These are phyloP conservation scores for Boechera stricta DNA, from an alignment of 345 rosid genomes.

Conservation along the genomic window DNA sequence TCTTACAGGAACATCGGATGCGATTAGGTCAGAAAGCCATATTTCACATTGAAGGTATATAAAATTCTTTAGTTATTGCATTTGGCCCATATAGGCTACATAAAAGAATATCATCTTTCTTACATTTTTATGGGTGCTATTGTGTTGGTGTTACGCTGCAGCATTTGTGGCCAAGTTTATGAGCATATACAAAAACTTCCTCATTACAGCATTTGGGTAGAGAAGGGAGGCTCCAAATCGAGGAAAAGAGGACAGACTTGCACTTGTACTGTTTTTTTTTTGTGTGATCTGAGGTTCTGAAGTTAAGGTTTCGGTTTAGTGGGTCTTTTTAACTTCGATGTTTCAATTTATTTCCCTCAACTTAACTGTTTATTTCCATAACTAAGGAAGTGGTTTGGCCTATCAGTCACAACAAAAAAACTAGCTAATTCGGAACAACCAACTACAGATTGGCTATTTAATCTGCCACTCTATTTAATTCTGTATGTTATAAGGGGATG, in stretches of 20 bases:
- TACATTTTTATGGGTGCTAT: not conserved
- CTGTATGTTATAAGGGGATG: too few species aligned
- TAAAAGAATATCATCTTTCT: not conserved
- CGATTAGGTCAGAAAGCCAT: constrained; percentile 87
- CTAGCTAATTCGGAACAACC: too few species aligned
- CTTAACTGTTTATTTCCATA: not conserved
- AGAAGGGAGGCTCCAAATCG: constrained; percentile 16
- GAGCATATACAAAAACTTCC: constrained; percentile 90
- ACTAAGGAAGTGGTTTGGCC: not conserved
- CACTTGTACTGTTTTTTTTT: not conserved
- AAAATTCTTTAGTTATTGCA: constrained; percentile 1
- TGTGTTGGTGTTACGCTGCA: constrained; percentile 45
- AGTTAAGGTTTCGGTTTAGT: constrained; percentile 21
- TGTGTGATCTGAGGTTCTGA: not conserved
- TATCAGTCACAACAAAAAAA: too few species aligned
- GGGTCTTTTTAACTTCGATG: not conserved
- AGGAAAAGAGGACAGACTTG: constrained; percentile 16
- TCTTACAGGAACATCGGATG: constrained; percentile 85
- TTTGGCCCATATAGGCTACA: constrained; percentile 13
- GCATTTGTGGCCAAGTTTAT: constrained; percentile 96
- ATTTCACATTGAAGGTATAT: constrained; percentile 89
- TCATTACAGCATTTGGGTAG: constrained; percentile 80
- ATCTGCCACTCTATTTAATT: too few species aligned
- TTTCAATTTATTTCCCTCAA: not conserved
- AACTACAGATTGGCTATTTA: too few species aligned